Percentiles rank a stretch among this genome's conserved stretches.
These are phyloP conservation scores for Colletotrichum scovillei DNA, from an alignment of 2,329 filamentous ascomycete genomes.

Conservation along the genomic window DNA sequence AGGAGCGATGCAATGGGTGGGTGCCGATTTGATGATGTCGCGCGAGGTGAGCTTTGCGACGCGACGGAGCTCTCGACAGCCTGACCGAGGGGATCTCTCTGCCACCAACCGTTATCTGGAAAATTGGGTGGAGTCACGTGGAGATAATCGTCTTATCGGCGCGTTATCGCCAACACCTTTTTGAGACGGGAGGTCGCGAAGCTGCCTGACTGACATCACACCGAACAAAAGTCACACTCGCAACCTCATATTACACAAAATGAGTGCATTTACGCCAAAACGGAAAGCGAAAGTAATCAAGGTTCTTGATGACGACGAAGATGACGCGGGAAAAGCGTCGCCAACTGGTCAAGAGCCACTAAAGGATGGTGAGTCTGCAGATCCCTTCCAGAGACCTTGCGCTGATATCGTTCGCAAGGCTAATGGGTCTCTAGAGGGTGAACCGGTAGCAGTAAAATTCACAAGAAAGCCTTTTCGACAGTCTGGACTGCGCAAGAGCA, in stretches of 20 bases:
- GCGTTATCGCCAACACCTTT: neutral
- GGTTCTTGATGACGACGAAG: constrained; percentile 73
- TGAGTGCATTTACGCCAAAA: constrained; percentile 68
- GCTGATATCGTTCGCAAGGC: constrained; percentile 41
- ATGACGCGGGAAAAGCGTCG: constrained; percentile 30
- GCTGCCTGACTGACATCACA: constrained; percentile 6
- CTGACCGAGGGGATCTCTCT: constrained; percentile 17
- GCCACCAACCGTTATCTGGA: constrained; percentile 16
- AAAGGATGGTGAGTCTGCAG: constrained; percentile 51
- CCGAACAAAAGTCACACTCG: neutral
- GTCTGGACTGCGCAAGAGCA: constrained; percentile 67
- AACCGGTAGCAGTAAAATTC: constrained; percentile 33
- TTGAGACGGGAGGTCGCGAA: neutral
- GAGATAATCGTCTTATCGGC: constrained; percentile 53
- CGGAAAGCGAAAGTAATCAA: constrained; percentile 83
- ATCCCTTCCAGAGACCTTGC: constrained; percentile 33
- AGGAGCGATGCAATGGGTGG: constrained; percentile 1
- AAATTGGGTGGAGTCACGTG: constrained; percentile 55
- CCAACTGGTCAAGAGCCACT: constrained; percentile 40
- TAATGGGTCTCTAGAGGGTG: constrained; percentile 28
- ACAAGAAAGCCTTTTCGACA: constrained; percentile 66
- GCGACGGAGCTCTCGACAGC: constrained; percentile 30
- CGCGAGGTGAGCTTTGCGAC: constrained; percentile 31
- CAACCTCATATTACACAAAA: constrained; percentile 42
- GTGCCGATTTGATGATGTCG: constrained; percentile 7